phyloP scores from a whole-genome alignment of 163 green algal species.

The Prototheca cutis region DNA sequence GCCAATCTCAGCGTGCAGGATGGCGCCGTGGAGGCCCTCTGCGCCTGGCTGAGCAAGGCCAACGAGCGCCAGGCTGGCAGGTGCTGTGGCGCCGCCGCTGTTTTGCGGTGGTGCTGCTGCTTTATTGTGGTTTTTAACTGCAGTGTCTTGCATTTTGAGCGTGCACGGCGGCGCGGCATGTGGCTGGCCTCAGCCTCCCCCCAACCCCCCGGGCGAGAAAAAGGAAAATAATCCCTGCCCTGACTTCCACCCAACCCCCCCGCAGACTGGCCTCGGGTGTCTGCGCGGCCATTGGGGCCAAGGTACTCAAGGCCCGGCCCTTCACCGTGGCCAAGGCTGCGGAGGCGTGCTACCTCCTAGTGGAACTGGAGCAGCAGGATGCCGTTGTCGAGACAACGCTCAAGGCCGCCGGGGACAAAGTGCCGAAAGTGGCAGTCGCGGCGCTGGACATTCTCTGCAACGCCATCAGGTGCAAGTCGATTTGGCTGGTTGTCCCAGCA shows the following conservation, averaged over 20 bases:
- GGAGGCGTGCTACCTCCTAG: constrained; percentile 62
- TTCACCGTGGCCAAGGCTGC: constrained; percentile 55
- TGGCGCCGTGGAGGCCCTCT: constrained; percentile 76
- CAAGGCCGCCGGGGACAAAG: constrained; percentile 75
- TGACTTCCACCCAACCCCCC: too few species aligned
- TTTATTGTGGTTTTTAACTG: too few species aligned
- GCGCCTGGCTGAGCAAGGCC: constrained; percentile 52
- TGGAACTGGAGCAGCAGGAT: constrained; percentile 79
- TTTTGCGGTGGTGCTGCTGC: too few species aligned
- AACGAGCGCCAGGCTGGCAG: constrained; percentile 41
- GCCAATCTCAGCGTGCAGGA: constrained; percentile 83
- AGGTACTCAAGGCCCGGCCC: constrained; percentile 69
- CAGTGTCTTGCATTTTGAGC: too few species aligned
- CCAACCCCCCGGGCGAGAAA: too few species aligned
- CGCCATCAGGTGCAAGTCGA: constrained; percentile 57
- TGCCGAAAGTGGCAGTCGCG: constrained; percentile 84
- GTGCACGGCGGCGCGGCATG: too few species aligned
- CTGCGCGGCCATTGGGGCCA: constrained; percentile 56
- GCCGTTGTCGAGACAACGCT: constrained; percentile 48
- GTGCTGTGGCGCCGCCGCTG: background rate
- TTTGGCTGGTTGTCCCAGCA: too few species aligned
- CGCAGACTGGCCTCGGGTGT: constrained; percentile 53
- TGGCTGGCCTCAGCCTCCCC: too few species aligned
- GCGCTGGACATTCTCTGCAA: constrained; percentile 61
- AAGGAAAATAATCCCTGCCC: too few species aligned